Percentiles rank a stretch among this genome's conserved stretches.
Conservation (phyloP, 2,329 filamentous ascomycete species). For the Beauveria pseudobassiana region DNA sequence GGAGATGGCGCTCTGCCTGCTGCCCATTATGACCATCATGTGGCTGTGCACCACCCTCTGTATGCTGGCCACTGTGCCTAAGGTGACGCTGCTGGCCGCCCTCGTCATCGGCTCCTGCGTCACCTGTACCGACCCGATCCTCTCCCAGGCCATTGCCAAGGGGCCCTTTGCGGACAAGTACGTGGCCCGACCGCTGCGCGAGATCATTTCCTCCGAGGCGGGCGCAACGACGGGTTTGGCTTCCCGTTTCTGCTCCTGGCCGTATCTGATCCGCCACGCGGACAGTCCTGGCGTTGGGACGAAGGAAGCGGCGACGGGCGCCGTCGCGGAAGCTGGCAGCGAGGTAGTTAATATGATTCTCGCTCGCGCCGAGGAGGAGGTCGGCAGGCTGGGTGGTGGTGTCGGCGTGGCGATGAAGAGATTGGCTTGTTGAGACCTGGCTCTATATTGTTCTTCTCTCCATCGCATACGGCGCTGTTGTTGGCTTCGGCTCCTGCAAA, state of each 20-base stretch:
- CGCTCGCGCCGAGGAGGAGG: conserved; percentile 22
- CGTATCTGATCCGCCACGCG: conserved; percentile 48
- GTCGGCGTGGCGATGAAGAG: conserved; percentile 42
- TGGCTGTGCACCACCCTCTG: conserved; percentile 53
- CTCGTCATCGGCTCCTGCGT: conserved; percentile 54
- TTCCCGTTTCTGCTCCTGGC: conserved; percentile 56
- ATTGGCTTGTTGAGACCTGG: conserved; percentile 54
- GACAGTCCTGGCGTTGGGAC: conserved; percentile 24
- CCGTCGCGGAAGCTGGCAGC: background rate
- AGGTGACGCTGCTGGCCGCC: conserved; percentile 43
- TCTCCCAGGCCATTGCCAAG: conserved; percentile 56
- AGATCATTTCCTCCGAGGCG: conserved; percentile 55
- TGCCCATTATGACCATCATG: conserved; percentile 56
- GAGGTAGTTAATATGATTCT: conserved; percentile 12
- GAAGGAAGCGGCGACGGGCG: conserved; percentile 3
- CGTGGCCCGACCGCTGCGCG: conserved; percentile 47
- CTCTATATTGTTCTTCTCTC: conserved; percentile 51
- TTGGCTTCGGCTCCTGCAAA: conserved; percentile 41
- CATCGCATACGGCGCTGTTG: conserved; percentile 42
- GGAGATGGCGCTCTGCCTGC: conserved; percentile 46
- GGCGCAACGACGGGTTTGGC: conserved; percentile 54
- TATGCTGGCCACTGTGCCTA: conserved; percentile 46
- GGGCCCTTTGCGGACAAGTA: conserved; percentile 50
- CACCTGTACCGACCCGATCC: conserved; percentile 54
- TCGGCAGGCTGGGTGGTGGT: conserved; percentile 47